Evolutionary conservation across 2,329 filamentous ascomycete genomes (phyloP).

Genomic region (Alternaria ethzedia): DNA sequence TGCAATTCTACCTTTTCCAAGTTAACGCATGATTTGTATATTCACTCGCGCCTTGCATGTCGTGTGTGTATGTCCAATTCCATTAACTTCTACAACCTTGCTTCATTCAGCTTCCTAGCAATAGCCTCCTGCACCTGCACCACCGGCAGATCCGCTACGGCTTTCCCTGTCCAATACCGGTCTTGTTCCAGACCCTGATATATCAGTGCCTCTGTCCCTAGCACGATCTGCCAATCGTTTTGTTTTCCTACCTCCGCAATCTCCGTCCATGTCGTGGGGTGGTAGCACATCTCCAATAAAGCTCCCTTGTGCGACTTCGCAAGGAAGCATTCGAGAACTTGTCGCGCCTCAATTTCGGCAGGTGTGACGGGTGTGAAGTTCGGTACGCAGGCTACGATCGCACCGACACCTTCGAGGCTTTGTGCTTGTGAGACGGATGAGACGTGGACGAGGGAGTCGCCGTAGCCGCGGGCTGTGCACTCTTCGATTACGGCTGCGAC

Average conservation of each 20-base stretch:
- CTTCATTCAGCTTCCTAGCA: slow-evolving; percentile 41
- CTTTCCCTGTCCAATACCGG: slow-evolving; percentile 67
- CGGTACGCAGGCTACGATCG: slow-evolving; percentile 76
- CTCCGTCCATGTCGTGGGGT: slow-evolving; percentile 69
- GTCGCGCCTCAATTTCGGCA: slow-evolving; percentile 66
- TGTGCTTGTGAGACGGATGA: slow-evolving; percentile 66
- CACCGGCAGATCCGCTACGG: slow-evolving; percentile 65
- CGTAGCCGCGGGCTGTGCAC: slow-evolving; percentile 65
- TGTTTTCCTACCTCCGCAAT: slow-evolving; percentile 67
- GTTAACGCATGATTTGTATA: background rate
- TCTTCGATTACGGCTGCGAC: slow-evolving; percentile 71
- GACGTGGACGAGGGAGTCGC: slow-evolving; percentile 67
- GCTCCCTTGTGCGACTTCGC: slow-evolving; percentile 65
- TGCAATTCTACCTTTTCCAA: background rate
- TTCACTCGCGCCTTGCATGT: background rate
- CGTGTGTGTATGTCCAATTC: background rate
- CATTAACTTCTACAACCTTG: slow-evolving; percentile 24
- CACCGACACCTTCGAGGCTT: slow-evolving; percentile 64
- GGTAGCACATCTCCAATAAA: slow-evolving; percentile 84
- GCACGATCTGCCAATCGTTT: slow-evolving; percentile 73
- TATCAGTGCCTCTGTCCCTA: slow-evolving; percentile 78
- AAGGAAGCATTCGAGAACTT: slow-evolving; percentile 60
- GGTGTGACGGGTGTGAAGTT: slow-evolving; percentile 73
- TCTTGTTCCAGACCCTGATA: slow-evolving; percentile 77
- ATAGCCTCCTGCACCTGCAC: slow-evolving; percentile 64